Conservation (phyloP, 1,139 yeast species). For the Hyphopichia wangnamkhiaoensis region DNA sequence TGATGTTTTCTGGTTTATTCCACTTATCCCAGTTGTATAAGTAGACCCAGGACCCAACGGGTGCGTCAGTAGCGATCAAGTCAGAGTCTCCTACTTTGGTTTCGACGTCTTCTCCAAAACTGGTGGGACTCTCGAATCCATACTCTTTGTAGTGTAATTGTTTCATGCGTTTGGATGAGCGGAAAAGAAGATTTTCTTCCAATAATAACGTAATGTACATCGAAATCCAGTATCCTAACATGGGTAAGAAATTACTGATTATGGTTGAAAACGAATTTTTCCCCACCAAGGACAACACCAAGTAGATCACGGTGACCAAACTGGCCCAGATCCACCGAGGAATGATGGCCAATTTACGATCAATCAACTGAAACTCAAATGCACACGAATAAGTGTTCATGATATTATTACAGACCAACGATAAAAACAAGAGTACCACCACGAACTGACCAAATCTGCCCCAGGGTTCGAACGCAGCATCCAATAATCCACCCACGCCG, state of each 20-base stretch:
- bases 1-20: constrained; percentile 57
- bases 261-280: constrained; percentile 73
- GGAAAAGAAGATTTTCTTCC: constrained; percentile 75
- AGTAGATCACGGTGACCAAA: constrained; percentile 61
- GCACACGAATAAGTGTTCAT: constrained; percentile 85
- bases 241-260: constrained; percentile 85
- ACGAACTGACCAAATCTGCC: constrained; percentile 78
- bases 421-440: constrained; percentile 65
- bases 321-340: constrained; percentile 85
- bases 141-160: constrained; percentile 18
- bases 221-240: constrained; percentile 93
- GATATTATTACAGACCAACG: constrained; percentile 78
- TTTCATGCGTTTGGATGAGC: constrained; percentile 23
- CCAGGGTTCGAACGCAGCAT: constrained; percentile 73
- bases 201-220: constrained; percentile 72
- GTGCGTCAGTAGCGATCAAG: constrained; percentile 1
- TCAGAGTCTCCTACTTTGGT: background rate
- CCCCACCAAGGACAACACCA: constrained; percentile 76
- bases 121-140: background rate
- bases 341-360: constrained; percentile 56
- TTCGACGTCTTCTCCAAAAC: background rate
- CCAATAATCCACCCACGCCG: constrained; percentile 81
- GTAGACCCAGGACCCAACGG: constrained; percentile 5
- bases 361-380: constrained; percentile 73
- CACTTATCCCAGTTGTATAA: constrained; percentile 65